Evolutionary conservation across 148 eudicot genomes (phyloP).

Genomic region (Rhododendron simsii): DNA sequence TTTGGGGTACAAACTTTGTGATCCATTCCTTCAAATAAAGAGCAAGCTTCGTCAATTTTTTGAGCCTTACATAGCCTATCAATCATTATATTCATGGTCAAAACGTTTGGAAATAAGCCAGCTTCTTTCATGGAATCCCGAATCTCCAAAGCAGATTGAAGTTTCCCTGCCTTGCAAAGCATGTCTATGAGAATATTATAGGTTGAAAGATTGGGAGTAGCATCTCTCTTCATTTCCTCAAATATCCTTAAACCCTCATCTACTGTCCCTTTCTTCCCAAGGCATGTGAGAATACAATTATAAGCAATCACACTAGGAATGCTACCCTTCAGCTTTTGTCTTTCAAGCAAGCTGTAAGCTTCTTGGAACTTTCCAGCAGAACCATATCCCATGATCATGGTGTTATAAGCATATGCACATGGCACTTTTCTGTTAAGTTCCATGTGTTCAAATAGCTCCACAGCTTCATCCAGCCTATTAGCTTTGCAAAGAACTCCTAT

Average conservation of each 20-base stretch:
- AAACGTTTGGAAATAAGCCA: background rate
- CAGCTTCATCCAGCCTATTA: slow-evolving; percentile 72
- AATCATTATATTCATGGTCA: slow-evolving; percentile 63
- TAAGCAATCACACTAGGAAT: slow-evolving; percentile 91
- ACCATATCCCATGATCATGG: slow-evolving; percentile 98
- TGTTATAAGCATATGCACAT: slow-evolving; percentile 97
- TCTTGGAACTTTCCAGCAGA: slow-evolving; percentile 76
- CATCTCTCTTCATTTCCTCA: background rate
- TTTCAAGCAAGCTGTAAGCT: slow-evolving; percentile 73
- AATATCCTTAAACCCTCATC: slow-evolving; percentile 1
- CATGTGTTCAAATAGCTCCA: slow-evolving; percentile 81
- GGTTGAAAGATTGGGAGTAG: slow-evolving; percentile 1
- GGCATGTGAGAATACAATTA: slow-evolving; percentile 61
- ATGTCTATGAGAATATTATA: background rate
- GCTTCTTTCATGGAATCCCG: slow-evolving; percentile 2
- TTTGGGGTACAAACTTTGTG: slow-evolving; percentile 68
- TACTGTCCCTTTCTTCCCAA: background rate
- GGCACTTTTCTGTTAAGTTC: slow-evolving; percentile 68
- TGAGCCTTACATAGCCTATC: slow-evolving; percentile 74
- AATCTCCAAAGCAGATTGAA: background rate
- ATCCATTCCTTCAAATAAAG: slow-evolving; percentile 73
- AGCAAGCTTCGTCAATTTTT: slow-evolving; percentile 69
- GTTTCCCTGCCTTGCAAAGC: background rate
- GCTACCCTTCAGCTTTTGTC: slow-evolving; percentile 77
- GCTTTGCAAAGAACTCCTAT: slow-evolving; percentile 82